Conservation (phyloP, 805 yeast species). For the Hanseniaspora hatyaiensis region DNA sequence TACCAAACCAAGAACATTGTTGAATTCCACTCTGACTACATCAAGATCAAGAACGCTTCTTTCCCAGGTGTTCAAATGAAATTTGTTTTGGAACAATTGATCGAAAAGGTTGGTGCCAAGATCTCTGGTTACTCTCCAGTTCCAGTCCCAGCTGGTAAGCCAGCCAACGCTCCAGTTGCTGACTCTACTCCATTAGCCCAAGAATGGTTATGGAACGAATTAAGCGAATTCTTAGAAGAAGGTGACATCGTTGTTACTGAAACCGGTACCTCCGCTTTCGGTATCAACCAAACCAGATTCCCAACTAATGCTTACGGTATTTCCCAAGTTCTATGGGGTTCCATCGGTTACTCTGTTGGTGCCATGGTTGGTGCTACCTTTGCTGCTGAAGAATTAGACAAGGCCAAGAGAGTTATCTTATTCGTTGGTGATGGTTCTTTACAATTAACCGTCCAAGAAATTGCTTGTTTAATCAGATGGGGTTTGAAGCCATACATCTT, state of each 20-base stretch:
- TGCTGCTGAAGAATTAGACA: conserved; percentile 55
- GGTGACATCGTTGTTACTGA: conserved; percentile 61
- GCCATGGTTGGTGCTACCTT: conserved; percentile 57
- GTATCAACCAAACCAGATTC: conserved; percentile 54
- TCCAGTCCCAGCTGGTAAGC: conserved; percentile 42
- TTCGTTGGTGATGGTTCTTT: conserved; percentile 69
- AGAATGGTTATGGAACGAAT: conserved; percentile 58
- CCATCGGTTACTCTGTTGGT: conserved; percentile 61
- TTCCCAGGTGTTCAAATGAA: conserved; percentile 68
- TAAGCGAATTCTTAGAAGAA: conserved; percentile 49
- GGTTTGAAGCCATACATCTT: conserved; percentile 55
- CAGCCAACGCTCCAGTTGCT: conserved; percentile 37
- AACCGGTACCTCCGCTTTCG: conserved; percentile 68
- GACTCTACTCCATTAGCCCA: conserved; percentile 41
- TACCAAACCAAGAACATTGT: conserved; percentile 63
- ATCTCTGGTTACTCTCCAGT: conserved; percentile 38
- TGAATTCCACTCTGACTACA: conserved; percentile 69
- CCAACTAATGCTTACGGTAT: conserved; percentile 53
- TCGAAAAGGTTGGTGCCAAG: conserved; percentile 31
- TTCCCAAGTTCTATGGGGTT: conserved; percentile 67
- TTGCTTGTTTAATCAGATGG: conserved; percentile 59
- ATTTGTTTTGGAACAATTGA: conserved; percentile 37
- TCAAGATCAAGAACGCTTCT: conserved; percentile 56
- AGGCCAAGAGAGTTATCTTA: conserved; percentile 48
- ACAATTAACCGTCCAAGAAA: conserved; percentile 64